phyloP scores from a whole-genome alignment of 768 basidiomycete genomes.

The Collybia sordida region DNA sequence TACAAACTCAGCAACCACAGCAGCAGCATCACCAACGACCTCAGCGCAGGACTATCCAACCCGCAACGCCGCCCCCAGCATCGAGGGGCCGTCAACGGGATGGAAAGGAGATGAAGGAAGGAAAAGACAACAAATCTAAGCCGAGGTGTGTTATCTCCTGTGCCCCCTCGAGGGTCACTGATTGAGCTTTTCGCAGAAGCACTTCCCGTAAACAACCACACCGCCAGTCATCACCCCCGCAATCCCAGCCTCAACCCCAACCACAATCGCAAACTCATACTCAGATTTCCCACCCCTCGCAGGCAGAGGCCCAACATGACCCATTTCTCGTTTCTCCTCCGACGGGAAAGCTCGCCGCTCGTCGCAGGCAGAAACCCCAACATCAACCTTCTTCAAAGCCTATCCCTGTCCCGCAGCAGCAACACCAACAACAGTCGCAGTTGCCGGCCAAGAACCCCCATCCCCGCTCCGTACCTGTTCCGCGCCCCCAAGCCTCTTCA shows the following conservation, averaged over 20 bases:
- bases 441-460: background rate
- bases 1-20: conserved; percentile 30
- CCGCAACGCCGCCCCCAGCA: conserved; percentile 30
- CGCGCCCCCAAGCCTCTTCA: background rate
- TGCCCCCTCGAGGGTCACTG: no score
- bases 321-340: conserved; percentile 27
- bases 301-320: conserved; percentile 58
- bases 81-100: conserved; percentile 26
- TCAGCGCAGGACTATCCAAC: conserved; percentile 18
- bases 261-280: conserved; percentile 18
- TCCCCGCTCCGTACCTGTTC: background rate
- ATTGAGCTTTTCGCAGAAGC: background rate
- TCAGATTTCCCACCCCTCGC: conserved; percentile 39
- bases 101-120: conserved; percentile 21
- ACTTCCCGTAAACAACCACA: conserved; percentile 22
- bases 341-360: conserved; percentile 57
- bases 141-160: no score
- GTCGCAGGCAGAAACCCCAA: conserved; percentile 39
- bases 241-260: conserved; percentile 32
- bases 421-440: conserved; percentile 16
- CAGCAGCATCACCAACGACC: conserved; percentile 18
- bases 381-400: background rate
- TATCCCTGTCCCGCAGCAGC: conserved; percentile 4
- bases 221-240: conserved; percentile 65
- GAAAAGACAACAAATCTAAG: no score